Conservation (phyloP, 441 rosid genomes). For the Geranium incanum region DNA sequence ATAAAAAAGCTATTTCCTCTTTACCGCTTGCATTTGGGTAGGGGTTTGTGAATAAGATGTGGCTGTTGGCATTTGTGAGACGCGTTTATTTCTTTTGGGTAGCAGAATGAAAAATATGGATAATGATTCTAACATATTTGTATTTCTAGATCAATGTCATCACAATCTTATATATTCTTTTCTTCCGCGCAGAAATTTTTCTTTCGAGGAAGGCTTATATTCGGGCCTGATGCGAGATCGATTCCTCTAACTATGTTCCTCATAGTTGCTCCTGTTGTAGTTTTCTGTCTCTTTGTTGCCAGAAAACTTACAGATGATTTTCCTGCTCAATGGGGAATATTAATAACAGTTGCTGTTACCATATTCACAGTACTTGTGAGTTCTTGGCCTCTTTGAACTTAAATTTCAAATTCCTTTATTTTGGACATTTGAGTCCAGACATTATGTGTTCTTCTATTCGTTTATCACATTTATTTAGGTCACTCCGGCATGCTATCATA, state of each 20-base stretch:
- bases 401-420: not conserved
- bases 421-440: not conserved
- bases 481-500: not conserved
- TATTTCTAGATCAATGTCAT: not conserved
- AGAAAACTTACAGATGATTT: conserved; percentile 65
- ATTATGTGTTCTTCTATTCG: too few relatives aligned
- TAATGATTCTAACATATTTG: not conserved
- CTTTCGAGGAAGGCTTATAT: conserved; percentile 68
- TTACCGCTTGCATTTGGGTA: not conserved
- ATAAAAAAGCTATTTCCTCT: not conserved
- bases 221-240: conserved; percentile 90
- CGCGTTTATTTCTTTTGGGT: not conserved
- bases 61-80: not conserved
- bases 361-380: conserved; percentile 57
- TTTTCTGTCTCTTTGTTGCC: conserved; percentile 72
- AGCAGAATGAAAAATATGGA: not conserved
- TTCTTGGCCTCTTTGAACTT: conserved; percentile 19
- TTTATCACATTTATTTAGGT: not conserved
- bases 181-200: conserved; percentile 55
- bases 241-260: conserved; percentile 58
- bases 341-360: conserved; percentile 46
- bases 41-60: not conserved
- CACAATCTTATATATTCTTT: conserved; percentile 3
- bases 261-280: conserved; percentile 56
- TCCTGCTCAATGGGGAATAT: conserved; percentile 53